A percentile compares a stretch with the other conserved stretches of the same genome.
Conservation (phyloP, 352 stramenopile species). For the Aphanomyces stellatus region DNA sequence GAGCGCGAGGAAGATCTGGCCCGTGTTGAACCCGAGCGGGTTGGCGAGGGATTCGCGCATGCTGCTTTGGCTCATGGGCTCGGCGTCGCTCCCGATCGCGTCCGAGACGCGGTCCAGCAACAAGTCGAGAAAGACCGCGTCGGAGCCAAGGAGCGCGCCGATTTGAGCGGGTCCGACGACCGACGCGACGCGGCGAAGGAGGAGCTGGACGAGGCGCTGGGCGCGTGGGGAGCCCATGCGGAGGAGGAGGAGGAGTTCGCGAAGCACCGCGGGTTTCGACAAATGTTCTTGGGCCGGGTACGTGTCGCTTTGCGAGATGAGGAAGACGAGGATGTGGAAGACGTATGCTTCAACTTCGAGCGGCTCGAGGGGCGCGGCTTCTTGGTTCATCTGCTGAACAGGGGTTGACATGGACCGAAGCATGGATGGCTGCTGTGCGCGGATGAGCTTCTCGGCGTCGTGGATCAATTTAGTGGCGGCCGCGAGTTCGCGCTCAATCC, state of each 20-base stretch:
- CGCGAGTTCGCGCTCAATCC: slow-evolving; percentile 72
- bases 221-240: slow-evolving; percentile 63
- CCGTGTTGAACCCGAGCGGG: slow-evolving; percentile 67
- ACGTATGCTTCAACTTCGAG: slow-evolving; percentile 72
- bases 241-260: slow-evolving; percentile 69
- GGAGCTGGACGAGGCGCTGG: slow-evolving; percentile 74
- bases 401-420: slow-evolving; percentile 74
- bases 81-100: slow-evolving; percentile 63
- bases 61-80: slow-evolving; percentile 23
- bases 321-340: slow-evolving; percentile 62
- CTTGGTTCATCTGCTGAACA: slow-evolving; percentile 27
- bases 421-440: slow-evolving; percentile 57
- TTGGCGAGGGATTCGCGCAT: slow-evolving; percentile 73
- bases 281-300: slow-evolving; percentile 50
- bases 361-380: slow-evolving; percentile 33
- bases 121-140: slow-evolving; percentile 74
- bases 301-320: slow-evolving; percentile 69
- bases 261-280: slow-evolving; percentile 46
- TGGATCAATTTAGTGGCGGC: slow-evolving; percentile 59
- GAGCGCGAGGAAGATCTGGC: slow-evolving; percentile 65
- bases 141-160: slow-evolving; percentile 60
- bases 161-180: slow-evolving; percentile 56
- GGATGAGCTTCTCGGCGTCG: slow-evolving; percentile 61
- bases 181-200: slow-evolving; percentile 64
- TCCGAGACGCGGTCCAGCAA: slow-evolving; percentile 82